A percentile compares a stretch with the other conserved stretches of the same genome.
Conservation (phyloP, 257 asterid species). For the Jaltomata sinuosa region DNA sequence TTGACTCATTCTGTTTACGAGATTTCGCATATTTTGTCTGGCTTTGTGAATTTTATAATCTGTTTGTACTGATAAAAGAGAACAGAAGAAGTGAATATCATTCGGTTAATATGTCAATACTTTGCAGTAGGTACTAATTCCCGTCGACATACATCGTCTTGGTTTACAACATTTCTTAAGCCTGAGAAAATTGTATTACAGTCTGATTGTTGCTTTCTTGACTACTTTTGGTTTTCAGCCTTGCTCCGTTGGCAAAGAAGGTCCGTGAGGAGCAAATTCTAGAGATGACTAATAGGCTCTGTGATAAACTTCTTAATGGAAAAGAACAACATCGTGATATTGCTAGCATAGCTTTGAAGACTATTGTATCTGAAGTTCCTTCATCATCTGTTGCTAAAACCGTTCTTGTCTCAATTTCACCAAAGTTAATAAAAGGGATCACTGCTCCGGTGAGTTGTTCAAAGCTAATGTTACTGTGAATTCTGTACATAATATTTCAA, state of each 20-base stretch:
- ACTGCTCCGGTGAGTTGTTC: conserved; percentile 45
- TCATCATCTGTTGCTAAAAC: conserved; percentile 58
- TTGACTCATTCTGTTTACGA: not conserved
- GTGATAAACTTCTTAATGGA: conserved; percentile 89
- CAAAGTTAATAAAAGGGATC: conserved; percentile 84
- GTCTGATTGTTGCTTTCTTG: conserved; percentile 6
- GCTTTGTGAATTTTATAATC: not conserved
- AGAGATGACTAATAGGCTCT: conserved; percentile 85
- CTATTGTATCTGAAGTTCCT: conserved; percentile 97
- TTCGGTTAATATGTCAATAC: not conserved
- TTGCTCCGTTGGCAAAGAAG: conserved; percentile 92
- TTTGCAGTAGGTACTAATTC: not conserved
- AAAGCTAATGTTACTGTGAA: conserved; percentile 1
- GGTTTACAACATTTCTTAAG: not conserved
- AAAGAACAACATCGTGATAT: conserved; percentile 92
- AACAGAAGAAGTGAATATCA: not conserved
- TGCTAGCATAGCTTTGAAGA: conserved; percentile 96
- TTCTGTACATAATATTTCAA: not conserved
- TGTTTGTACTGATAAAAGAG: not conserved
- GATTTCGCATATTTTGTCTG: not conserved
- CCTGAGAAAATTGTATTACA: not conserved
- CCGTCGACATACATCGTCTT: not conserved
- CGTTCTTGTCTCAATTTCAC: conserved; percentile 68
- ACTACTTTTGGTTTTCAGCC: conserved; percentile 26
- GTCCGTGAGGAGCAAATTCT: conserved; percentile 72